Evolutionary conservation across 2,329 filamentous ascomycete species (phyloP).

Genomic region (Endothia cerciana): DNA sequence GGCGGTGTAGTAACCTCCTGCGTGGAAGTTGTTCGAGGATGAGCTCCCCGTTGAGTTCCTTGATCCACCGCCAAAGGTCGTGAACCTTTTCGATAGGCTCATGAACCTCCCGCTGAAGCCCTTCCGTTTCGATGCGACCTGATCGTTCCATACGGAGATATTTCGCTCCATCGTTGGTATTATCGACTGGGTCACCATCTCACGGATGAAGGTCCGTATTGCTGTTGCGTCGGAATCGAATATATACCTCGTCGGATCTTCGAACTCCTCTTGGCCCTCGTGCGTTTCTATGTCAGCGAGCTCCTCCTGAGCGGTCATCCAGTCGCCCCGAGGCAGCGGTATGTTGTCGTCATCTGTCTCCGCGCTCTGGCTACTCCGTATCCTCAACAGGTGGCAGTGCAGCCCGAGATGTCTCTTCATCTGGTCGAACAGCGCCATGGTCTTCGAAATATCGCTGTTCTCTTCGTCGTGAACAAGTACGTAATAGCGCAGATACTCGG

Average conservation of each 20-base stretch:
- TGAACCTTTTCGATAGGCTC: slow-evolving; percentile 88
- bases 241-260: slow-evolving; percentile 75
- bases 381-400: slow-evolving; percentile 87
- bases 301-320: slow-evolving; percentile 88
- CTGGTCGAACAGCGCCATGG: slow-evolving; percentile 89
- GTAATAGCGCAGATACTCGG: slow-evolving; percentile 93
- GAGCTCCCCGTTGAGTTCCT: slow-evolving; percentile 61
- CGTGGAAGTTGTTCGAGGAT: slow-evolving; percentile 74
- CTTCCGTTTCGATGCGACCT: slow-evolving; percentile 86
- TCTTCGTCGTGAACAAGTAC: slow-evolving; percentile 97
- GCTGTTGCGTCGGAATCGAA: slow-evolving; percentile 92
- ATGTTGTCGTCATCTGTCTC: slow-evolving; percentile 91
- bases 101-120: slow-evolving; percentile 93
- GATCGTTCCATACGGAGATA: slow-evolving; percentile 93
- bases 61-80: slow-evolving; percentile 73
- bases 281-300: slow-evolving; percentile 71
- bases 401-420: slow-evolving; percentile 99
- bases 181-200: slow-evolving; percentile 93
- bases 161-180: slow-evolving; percentile 95
- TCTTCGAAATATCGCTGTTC: slow-evolving; percentile 86
- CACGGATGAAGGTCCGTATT: slow-evolving; percentile 85
- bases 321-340: slow-evolving; percentile 79
- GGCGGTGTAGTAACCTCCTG: slow-evolving; percentile 78
- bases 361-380: slow-evolving; percentile 83
- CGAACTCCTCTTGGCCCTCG: slow-evolving; percentile 71